phyloP scores from a whole-genome alignment of 495 filamentous ascomycete species.

The Sordaria brevicollis region DNA sequence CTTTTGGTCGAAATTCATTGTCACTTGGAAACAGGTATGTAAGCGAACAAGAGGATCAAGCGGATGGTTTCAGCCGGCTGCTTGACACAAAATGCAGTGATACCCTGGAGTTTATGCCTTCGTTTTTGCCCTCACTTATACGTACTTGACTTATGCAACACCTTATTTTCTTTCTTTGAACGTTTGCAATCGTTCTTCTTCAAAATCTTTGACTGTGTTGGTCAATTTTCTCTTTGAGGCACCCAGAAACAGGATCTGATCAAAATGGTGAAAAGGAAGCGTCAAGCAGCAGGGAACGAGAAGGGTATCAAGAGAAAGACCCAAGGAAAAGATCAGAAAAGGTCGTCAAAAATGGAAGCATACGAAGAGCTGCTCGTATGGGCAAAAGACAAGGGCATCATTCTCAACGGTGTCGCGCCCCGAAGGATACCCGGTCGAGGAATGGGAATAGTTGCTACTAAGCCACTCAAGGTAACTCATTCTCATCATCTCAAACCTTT shows the following conservation, averaged over 20 bases:
- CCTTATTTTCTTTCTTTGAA: not conserved
- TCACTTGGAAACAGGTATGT: not conserved
- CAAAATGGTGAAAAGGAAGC: not conserved
- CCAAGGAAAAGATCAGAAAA: not conserved
- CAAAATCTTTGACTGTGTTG: not conserved
- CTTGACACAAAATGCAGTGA: not conserved
- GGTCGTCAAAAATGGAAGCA: conserved; percentile 18
- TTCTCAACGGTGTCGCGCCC: conserved; percentile 49
- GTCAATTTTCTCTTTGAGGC: not conserved
- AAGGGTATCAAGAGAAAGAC: not conserved
- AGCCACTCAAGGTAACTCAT: conserved; percentile 47
- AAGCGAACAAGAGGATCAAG: not conserved
- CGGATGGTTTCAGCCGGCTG: not conserved
- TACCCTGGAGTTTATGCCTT: not conserved
- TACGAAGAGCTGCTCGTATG: conserved; percentile 48
- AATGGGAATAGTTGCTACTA: conserved; percentile 62
- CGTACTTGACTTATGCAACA: not conserved
- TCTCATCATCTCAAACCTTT: not conserved
- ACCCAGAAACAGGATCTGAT: not conserved
- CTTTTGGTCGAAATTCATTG: not conserved
- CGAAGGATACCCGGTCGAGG: conserved; percentile 53
- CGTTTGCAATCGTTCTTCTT: not conserved
- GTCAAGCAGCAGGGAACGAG: not conserved
- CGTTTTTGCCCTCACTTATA: not conserved
- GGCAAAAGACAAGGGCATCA: conserved; percentile 49